phyloP scores from a whole-genome alignment of 139 green algal genomes.

The Coelastrella sp. region DNA sequence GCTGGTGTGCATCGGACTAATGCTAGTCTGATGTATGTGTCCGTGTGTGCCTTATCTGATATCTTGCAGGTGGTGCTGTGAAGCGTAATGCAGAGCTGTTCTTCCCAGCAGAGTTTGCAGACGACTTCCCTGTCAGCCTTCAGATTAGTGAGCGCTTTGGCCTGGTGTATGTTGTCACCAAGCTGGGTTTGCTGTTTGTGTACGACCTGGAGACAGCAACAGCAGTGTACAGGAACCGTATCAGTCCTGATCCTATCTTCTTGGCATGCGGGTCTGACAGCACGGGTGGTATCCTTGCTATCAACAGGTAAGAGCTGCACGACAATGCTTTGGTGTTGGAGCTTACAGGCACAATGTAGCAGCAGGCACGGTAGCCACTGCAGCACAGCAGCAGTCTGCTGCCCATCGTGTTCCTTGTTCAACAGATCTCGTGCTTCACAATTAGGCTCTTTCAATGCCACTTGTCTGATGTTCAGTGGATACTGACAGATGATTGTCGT shows the following conservation, averaged over 20 bases:
- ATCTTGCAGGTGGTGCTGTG: conserved; percentile 51
- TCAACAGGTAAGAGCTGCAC: too few relatives aligned
- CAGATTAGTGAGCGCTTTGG: conserved; percentile 75
- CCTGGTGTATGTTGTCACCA: conserved; percentile 95
- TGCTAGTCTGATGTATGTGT: too few relatives aligned
- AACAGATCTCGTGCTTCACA: too few relatives aligned
- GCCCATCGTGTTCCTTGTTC: too few relatives aligned
- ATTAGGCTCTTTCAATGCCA: too few relatives aligned
- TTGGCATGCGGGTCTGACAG: conserved; percentile 78
- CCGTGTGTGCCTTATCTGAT: neutral
- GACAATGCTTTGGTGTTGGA: too few relatives aligned
- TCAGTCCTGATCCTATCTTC: conserved; percentile 98
- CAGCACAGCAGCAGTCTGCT: too few relatives aligned
- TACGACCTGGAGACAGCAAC: conserved; percentile 98
- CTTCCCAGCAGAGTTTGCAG: conserved; percentile 98
- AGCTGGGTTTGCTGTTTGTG: conserved; percentile 98
- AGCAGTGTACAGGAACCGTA: conserved; percentile 96
- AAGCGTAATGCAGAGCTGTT: conserved; percentile 96
- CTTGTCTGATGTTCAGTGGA: too few relatives aligned
- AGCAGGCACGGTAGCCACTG: too few relatives aligned
- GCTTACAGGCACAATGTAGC: too few relatives aligned
- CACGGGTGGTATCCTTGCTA: conserved; percentile 91
- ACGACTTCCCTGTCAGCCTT: conserved; percentile 99
- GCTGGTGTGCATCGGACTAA: too few relatives aligned
- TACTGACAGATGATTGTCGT: too few relatives aligned